Evolutionary conservation across 352 stramenopile species (phyloP), one percentile per base, ranked within the genome.

Genomic region (Aphanomyces invadans): DNA sequence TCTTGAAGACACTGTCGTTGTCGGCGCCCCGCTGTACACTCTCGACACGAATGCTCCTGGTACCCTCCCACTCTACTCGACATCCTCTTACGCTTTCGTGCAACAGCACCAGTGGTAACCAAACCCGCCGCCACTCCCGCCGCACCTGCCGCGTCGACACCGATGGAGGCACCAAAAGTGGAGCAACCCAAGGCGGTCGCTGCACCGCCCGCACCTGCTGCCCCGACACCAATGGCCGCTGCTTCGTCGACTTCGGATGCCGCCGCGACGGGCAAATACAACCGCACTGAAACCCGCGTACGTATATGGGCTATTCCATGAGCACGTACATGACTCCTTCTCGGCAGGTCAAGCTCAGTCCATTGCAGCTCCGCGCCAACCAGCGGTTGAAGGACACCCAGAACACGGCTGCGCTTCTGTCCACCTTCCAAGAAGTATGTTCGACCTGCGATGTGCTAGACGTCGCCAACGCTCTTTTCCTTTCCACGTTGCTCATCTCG

Each of bases 331-430:
- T 45, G 17, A 23, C 42, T 33, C 19, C 26, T 66, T 26, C 29
- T 31, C n/a, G 25, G 19, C 51, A 66, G 49, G 88, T 95, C 12
- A 97, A 99, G 86, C 98, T 99, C 92, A 98, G 88, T 59, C 82
- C 89, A 53, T 92, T 99, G 81, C 96, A 97, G 68, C 70, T 96
- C 64, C 93, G 95, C 62, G 92, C 98, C 49, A 96, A 97, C 12
- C 76, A 97, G 62, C 87, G 97, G 51, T 84, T 99, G 54, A 99
- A 99, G 75, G 96, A 98, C 71, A 95, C 95, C 31, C 96, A 99
- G 84, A 99, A 99, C 79, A 95, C 90, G 25, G 95, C 96, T 25
- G 97, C 97, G 31, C 98, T 99, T 88, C 83, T 99, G 11, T 98
- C 96, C 19, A 99, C 97, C 48, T 99, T 99, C 84, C 96, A 99